Base-by-base conservation (phyloP, 176 grass and related monocot genomes). In the Triticum timopheevii region DNA sequence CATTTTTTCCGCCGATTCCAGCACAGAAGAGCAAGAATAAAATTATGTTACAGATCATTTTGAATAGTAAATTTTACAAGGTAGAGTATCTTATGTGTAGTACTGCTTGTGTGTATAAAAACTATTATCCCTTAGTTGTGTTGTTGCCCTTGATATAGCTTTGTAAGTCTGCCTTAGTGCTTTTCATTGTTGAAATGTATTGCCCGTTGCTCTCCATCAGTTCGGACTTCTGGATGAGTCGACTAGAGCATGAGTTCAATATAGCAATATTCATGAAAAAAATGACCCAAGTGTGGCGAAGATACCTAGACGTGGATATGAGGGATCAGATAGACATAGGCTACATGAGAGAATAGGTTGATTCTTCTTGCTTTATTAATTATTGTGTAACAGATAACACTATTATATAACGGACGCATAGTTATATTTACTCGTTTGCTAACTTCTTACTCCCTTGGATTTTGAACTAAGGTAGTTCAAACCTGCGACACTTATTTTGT, bases 81-180 rank as follows among this genome's bases (percentile, higher is more conserved):
- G 10, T 42, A 42, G 40, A 11, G 40, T 42, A 42, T 11, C 40
- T 42, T 42, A 2, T 42, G 10, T 42, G 40, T 11, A 42, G 9
- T 40, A 40, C 9, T 40, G 39, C 39, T 40, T 40, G 2, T 40
- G 39, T 40, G 39, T 40, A 40, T 40, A 40, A 42, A 42, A 42
- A 42, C 40, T 10, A 42, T 42, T 42, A 42, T 42, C 10, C 40
- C 40, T 42, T 42, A 42, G 36, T 42, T 42, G 10, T 42, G 40
- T 40, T 42, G 40, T 38, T 38, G 36, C 36, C 36, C 40, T 33
- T 9, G 40, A 31, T 69, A 9, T 78, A 72, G 17, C n/a, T 63
- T 82, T 82, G 36, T 78, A 52, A 82, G n/a, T 52, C 38, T 70
- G 7, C 9, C 68, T 35, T 38, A 39, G 68, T 81, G 59, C 17